Base-by-base conservation (phyloP, 352 stramenopile genomes). In the Globisporangium paddicum region DNA sequence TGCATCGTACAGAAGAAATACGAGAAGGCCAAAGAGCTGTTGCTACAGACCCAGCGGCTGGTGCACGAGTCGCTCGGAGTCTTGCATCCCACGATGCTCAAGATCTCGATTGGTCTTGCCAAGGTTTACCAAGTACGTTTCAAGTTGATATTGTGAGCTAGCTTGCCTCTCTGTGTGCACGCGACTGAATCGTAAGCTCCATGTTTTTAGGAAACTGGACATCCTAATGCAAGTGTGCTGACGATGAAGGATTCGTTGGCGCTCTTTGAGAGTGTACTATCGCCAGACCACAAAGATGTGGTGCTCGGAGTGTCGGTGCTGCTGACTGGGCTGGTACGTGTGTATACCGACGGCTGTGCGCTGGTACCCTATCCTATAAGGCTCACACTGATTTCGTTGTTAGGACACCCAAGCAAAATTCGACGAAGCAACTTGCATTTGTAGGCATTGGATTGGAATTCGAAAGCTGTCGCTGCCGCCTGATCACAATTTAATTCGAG, bases 1-100 rank as follows among this genome's bases (percentile, higher is more conserved):
- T 90, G 86, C 30, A 77, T 85, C 16, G 64, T 66, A 0, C 80
- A 90, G 53, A 79, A 81, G 25, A 84, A 85, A 44, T 73, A 73
- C 14, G 64, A 72, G 0, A 86, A 86, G 41, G 78, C 80, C 25
- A 56, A 61, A 45, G 38, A 60, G 13, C 5, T 87, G 3, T 64
- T 90, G 19, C 14, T 54, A 10, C 56, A 70, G 21, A 66, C 64
- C 5, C 65, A 72, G 47, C 50, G 59, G 25, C 46, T 79, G 0
- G 60, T 75, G 4, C 65, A 63, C 10, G 58, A 78, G 18, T 64
- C 80, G 0, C 28, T 87, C 0, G 80, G 80, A 7, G 64, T 66
- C 45, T 26, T 71, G 28, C 78, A 89, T 50, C 74, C 78, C 9
- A 77, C 77, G 5, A 77, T 85, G 62, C 59, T 90, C 32, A 85